Evolutionary conservation across 495 filamentous ascomycete species (phyloP).

Genomic region (Neurospora sp.): DNA sequence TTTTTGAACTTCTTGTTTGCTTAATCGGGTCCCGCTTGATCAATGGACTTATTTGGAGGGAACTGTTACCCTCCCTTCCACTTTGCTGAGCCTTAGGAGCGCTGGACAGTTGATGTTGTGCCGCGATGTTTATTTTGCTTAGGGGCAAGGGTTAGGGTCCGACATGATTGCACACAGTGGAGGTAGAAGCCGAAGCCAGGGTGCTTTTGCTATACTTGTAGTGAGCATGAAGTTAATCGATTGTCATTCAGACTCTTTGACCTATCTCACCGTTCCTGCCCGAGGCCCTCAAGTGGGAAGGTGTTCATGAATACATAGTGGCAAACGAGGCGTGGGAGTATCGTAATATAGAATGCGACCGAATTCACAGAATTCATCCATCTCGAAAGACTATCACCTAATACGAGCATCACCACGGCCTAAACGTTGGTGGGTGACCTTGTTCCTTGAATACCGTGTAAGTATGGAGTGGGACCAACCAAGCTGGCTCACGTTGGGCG

Average conservation of each 20-base stretch:
- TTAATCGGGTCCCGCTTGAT: no score
- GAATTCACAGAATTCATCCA: not conserved
- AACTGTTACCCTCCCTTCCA: no score
- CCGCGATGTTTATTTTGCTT: no score
- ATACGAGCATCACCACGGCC: not conserved
- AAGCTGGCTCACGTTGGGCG: not conserved
- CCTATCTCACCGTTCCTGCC: not conserved
- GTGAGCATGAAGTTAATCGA: not conserved
- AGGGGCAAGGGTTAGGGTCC: no score
- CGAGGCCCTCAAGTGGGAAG: not conserved
- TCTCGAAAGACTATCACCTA: not conserved
- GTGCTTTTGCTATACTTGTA: no score
- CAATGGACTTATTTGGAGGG: no score
- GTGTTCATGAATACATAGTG: not conserved
- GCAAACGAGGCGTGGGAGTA: not conserved
- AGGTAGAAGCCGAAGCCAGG: no score
- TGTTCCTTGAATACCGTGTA: not conserved
- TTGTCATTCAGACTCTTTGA: not conserved
- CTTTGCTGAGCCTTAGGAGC: no score
- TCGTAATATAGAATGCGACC: not conserved
- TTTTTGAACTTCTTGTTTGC: no score
- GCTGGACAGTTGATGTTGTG: no score
- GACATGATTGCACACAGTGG: no score
- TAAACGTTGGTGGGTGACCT: not conserved
- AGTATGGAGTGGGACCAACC: not conserved